Conservation (phyloP, 768 basidiomycete species). For the Boletus huronensis region DNA sequence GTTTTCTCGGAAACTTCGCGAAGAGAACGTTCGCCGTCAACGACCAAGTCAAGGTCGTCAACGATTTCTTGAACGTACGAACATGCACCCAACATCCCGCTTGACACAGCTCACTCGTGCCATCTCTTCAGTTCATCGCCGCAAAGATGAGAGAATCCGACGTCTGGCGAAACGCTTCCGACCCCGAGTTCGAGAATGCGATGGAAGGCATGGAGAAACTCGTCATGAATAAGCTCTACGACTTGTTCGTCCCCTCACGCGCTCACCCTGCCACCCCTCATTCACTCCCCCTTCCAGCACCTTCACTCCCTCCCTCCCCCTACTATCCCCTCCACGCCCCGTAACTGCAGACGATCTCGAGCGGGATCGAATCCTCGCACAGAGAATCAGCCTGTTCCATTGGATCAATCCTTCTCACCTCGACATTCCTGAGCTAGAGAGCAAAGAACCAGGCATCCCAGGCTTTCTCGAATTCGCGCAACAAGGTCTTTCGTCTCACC, state of each 20-base stretch:
- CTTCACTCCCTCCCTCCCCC: slow-evolving; percentile 81
- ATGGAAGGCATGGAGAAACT: slow-evolving; percentile 99
- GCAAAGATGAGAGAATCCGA: slow-evolving; percentile 82
- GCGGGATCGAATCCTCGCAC: slow-evolving; percentile 83
- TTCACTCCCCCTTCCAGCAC: slow-evolving; percentile 51
- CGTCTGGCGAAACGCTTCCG: slow-evolving; percentile 74
- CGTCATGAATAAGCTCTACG: slow-evolving; percentile 97
- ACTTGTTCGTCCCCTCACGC: slow-evolving; percentile 63
- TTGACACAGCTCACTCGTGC: slow-evolving; percentile 12
- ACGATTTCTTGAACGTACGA: slow-evolving; percentile 81
- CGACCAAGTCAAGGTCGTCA: slow-evolving; percentile 94
- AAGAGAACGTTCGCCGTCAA: slow-evolving; percentile 88
- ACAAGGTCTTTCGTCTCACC: slow-evolving; percentile 55
- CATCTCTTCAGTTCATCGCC: slow-evolving; percentile 72
- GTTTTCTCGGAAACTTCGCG: slow-evolving; percentile 90
- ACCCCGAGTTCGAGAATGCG: slow-evolving; percentile 91
- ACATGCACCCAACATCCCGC: neutral
- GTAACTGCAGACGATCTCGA: slow-evolving; percentile 96
- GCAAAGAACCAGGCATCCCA: slow-evolving; percentile 40
- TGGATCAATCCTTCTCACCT: slow-evolving; percentile 91
- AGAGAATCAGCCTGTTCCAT: slow-evolving; percentile 85
- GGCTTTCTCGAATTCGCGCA: slow-evolving; percentile 89
- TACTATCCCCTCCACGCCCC: slow-evolving; percentile 62
- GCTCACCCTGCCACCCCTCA: neutral
- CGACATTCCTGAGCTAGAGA: slow-evolving; percentile 79